A percentile compares a stretch with the other conserved stretches of the same genome.
Evolutionary conservation across 2,329 filamentous ascomycete species (phyloP).

Genomic region (Teratosphaeria gauchensis): DNA sequence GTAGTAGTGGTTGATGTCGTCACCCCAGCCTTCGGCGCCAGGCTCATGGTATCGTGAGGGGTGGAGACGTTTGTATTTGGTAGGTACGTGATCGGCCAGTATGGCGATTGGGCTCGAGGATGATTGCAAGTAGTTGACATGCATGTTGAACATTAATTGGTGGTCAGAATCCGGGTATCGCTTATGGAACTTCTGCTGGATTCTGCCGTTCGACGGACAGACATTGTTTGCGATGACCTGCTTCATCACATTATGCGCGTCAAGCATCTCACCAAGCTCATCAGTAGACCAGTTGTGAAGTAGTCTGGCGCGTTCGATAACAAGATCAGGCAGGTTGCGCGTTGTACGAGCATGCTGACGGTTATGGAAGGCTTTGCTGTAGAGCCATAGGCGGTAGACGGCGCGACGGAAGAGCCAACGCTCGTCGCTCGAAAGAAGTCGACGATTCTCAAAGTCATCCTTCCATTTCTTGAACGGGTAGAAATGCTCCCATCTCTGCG

Average conservation of each 20-base stretch:
- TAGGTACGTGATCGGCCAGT: constrained; percentile 18
- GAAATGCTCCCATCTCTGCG: constrained; percentile 50
- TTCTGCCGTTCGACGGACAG: constrained; percentile 52
- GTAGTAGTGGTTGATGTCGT: constrained; percentile 55
- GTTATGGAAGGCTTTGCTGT: constrained; percentile 49
- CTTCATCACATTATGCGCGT: constrained; percentile 46
- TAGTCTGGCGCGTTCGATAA: constrained; percentile 45
- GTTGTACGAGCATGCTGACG: constrained; percentile 40
- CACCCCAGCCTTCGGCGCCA: constrained; percentile 54
- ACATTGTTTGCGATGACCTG: constrained; percentile 49
- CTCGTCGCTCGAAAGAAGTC: constrained; percentile 42
- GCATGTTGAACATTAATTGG: constrained; percentile 42
- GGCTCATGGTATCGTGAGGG: constrained; percentile 42
- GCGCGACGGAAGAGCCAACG: constrained; percentile 45
- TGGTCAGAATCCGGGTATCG: constrained; percentile 42
- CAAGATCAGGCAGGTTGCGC: constrained; percentile 36
- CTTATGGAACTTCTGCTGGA: constrained; percentile 49
- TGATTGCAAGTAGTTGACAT: constrained; percentile 25
- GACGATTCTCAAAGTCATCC: constrained; percentile 44
- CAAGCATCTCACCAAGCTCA: constrained; percentile 51
- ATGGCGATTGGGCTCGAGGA: constrained; percentile 2
- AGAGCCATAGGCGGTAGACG: constrained; percentile 53
- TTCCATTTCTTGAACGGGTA: constrained; percentile 57
- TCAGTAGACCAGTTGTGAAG: constrained; percentile 49
- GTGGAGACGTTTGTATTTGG: constrained; percentile 38